Evolutionary conservation across 2,329 filamentous ascomycete genomes (phyloP), one percentile per base, ranked within the genome.

Genomic region (Paramyrothecium roridum): DNA sequence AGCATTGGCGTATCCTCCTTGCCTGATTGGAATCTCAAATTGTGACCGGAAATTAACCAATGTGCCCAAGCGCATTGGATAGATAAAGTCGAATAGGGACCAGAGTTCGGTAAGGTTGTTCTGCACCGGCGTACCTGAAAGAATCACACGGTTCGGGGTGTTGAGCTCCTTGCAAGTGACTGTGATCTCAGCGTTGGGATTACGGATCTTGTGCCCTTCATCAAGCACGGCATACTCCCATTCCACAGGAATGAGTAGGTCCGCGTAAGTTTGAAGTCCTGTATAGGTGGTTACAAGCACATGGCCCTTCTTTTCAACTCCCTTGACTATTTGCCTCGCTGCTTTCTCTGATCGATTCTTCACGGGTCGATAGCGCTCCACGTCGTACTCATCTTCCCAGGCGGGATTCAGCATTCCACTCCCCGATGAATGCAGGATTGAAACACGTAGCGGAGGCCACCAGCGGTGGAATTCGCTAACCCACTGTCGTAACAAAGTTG

Each of bases 381-480:
- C 73, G 46, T 80, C 76, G 54, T 79, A 77, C 17, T 77, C 73
- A 62, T 83, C 72, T 71, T 85, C 74, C 66, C 85, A 70, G 71
- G 86, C 75, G n/a, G 96, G 78, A 61, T 96, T 92, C 53, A 97
- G 77, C 93, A 99, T 98, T 19, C 95, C 96, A 69, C 92, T 98
- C 3, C 95, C 95, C 4, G 95, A 97, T 1, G 91, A 91, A 69
- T 99, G 95, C 50, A 99, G 72, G 58, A 99, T 98, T 0, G 93
- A 96, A 6, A 99, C 95, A 46, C 96, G 85, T 33, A 99, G 78
- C n/a, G 95, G 88, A n/a, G 95, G 95, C 96, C 96, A 99, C 96
- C 96, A 99, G 13, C 88, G 86, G 73, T 99, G 96, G 64, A 99
- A 98, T 67, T 99, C 95, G 60, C 96, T 96, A 13, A 97, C 95